Evolutionary conservation across 1,284 basidiomycete species (phyloP).

Genomic region (Pseudozyma tsukubaensis): DNA sequence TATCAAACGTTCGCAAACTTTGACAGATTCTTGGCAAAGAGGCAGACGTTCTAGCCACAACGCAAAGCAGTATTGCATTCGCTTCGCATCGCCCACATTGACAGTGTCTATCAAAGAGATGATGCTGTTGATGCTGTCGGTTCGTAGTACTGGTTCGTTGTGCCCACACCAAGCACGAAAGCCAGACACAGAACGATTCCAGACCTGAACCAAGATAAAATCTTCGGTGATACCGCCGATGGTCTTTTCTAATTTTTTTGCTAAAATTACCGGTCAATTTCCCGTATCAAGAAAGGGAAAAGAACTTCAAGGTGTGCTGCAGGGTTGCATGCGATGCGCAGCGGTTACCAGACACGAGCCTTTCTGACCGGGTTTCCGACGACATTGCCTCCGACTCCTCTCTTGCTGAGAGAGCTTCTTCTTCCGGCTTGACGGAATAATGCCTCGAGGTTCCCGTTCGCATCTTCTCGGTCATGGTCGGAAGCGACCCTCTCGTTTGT

Average conservation of each 20-base stretch:
- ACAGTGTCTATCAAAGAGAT: neutral
- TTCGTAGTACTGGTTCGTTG: too few species aligned
- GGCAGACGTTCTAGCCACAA: too few species aligned
- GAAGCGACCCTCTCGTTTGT: neutral
- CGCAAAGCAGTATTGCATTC: too few species aligned
- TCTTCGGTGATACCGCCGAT: neutral
- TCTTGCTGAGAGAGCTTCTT: neutral
- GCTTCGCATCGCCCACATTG: too few species aligned
- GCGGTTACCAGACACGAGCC: neutral
- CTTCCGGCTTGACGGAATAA: neutral
- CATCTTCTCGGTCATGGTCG: neutral
- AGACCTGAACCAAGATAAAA: neutral
- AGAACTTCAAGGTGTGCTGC: neutral
- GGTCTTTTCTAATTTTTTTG: neutral
- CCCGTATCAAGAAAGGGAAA: neutral
- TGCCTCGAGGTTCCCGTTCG: neutral
- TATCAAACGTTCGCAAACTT: too few species aligned
- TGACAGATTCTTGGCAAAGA: too few species aligned
- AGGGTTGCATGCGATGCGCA: neutral
- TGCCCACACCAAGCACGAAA: neutral
- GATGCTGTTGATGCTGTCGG: neutral
- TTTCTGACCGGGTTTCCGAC: slow-evolving; percentile 5
- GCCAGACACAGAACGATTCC: neutral
- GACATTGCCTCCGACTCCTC: neutral
- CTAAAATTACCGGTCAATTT: neutral